Evolutionary conservation across 495 filamentous ascomycete species (phyloP), one percentile per base, ranked within the genome.

Genomic region (Tricharina praecox): DNA sequence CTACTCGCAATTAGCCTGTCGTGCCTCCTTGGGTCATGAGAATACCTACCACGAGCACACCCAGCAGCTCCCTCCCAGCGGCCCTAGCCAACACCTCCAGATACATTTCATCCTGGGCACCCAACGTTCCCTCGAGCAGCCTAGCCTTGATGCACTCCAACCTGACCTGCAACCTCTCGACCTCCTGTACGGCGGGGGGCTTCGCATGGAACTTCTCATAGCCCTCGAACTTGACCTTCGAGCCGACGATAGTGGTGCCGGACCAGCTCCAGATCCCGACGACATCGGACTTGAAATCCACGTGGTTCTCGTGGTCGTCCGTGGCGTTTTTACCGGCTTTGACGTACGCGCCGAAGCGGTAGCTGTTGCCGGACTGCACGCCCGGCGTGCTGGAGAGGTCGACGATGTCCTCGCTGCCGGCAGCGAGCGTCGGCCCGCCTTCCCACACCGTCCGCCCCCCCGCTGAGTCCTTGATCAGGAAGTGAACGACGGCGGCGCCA

Each of bases 231-330:
- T 37, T 37, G 4, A 48, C 45, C 34, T 48, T 48, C 4, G 33
- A 23, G 1, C 45, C 45, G 2, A 34, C 45, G 15, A 48, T 39
- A 9, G 45, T 48, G 19, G 45, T 38, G 1, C 45, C 45, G 9
- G 32, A 16, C 45, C 45, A 48, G 8, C 8, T 48, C 45, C 45
- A 48, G 19, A 48, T 34, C n/a, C 40, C 45, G 8, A 48, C 45
- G 8, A 39, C 15, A 19, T 48, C 45, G 33, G 10, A 21, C 32
- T 39, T 26, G 20, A 48, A 48, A 20, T 48, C 45, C 13, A 39
- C 35, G n/a, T n/a, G 32, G 19, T 48, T 30, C 2, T 5, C 33
- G 20, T 48, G 45, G 23, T 39, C 21, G 23, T 48, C 45, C 18
- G 45, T 48, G 18, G 45, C 45, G 21, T 48, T 48, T 9, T 23